Conservation (phyloP, 805 yeast genomes). For the Cyberlindnera maritima region DNA sequence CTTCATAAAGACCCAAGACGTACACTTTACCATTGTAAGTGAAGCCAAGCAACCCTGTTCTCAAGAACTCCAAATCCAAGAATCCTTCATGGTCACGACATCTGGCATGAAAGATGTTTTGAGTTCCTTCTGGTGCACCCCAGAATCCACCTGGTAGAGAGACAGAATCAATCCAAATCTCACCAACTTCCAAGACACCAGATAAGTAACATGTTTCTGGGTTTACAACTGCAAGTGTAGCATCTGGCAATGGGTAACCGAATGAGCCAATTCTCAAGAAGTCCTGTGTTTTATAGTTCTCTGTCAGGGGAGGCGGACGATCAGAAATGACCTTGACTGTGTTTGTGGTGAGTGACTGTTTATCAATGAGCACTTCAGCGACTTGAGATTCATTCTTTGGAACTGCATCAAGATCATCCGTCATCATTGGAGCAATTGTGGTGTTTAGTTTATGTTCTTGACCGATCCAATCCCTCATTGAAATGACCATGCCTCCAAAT, state of each 20-base stretch:
- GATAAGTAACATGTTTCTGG: conserved; percentile 84
- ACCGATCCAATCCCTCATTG: conserved; percentile 90
- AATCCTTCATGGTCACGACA: conserved; percentile 71
- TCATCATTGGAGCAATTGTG: conserved; percentile 35
- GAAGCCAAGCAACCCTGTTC: conserved; percentile 92
- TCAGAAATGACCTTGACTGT: conserved; percentile 64
- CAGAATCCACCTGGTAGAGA: conserved; percentile 89
- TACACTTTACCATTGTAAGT: conserved; percentile 83
- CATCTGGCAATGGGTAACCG: conserved; percentile 93
- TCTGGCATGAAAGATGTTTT: conserved; percentile 75
- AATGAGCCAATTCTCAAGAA: conserved; percentile 80
- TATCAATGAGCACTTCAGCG: conserved; percentile 69
- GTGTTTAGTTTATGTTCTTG: conserved; percentile 62
- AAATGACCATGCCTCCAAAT: conserved; percentile 93
- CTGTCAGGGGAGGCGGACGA: conserved; percentile 48
- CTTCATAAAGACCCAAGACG: conserved; percentile 88
- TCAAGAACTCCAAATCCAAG: conserved; percentile 72
- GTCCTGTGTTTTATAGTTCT: conserved; percentile 41
- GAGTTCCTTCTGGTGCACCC: conserved; percentile 66
- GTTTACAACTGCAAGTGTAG: conserved; percentile 88
- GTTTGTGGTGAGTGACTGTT: conserved; percentile 69
- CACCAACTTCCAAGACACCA: conserved; percentile 81
- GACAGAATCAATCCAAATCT: conserved; percentile 95
- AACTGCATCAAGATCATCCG: conserved; percentile 35
- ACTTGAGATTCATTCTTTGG: conserved; percentile 31